Conservation (phyloP, 1,284 basidiomycete species). For the Ceratobasidium sp. region DNA sequence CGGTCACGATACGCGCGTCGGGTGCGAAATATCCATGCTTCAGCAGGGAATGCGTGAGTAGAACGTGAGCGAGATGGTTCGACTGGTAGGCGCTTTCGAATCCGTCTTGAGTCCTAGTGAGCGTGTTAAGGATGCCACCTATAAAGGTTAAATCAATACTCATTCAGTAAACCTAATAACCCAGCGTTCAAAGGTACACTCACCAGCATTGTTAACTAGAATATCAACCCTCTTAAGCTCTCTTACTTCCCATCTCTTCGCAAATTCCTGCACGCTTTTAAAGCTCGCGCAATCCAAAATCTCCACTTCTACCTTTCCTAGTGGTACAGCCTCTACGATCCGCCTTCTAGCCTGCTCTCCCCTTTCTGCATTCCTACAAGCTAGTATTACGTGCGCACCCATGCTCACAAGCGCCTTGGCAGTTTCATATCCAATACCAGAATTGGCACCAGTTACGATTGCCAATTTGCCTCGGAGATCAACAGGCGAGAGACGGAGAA, state of each 20-base stretch:
- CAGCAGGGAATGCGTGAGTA: constrained; percentile 38
- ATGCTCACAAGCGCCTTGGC: constrained; percentile 56
- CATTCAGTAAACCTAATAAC: not conserved
- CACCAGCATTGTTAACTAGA: constrained; percentile 45
- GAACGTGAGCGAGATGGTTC: constrained; percentile 33
- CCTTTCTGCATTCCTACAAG: constrained; percentile 57
- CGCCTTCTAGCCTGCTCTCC: constrained; percentile 56
- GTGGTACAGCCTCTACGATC: constrained; percentile 52
- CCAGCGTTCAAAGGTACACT: not conserved
- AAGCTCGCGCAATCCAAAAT: constrained; percentile 43
- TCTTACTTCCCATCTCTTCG: constrained; percentile 37
- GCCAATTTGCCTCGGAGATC: constrained; percentile 47
- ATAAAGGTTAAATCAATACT: not conserved
- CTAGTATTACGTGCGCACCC: constrained; percentile 57
- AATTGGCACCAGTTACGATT: constrained; percentile 59
- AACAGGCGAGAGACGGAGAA: constrained; percentile 4
- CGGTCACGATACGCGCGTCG: constrained; percentile 43
- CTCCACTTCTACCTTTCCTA: constrained; percentile 35
- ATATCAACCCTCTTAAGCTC: constrained; percentile 34
- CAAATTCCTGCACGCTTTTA: constrained; percentile 38
- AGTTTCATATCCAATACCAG: constrained; percentile 59
- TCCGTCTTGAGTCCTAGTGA: constrained; percentile 39
- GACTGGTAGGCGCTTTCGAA: constrained; percentile 40
- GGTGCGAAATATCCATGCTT: constrained; percentile 39
- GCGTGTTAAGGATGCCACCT: constrained; percentile 41